Conservation (phyloP, 2,329 filamentous ascomycete genomes). For the Zymoseptoria ardabiliae region DNA sequence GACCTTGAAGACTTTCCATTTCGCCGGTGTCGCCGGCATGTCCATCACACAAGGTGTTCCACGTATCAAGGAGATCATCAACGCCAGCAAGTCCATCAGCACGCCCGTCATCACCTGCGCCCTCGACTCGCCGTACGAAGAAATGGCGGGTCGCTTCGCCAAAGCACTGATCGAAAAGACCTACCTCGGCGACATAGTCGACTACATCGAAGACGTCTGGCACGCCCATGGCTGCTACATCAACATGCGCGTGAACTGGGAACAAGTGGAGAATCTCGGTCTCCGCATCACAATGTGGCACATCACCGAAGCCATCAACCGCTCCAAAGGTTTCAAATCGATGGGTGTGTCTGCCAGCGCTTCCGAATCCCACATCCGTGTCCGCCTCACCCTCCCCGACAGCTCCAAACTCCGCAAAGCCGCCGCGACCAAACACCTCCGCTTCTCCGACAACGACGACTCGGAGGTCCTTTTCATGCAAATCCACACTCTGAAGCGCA, state of each 20-base stretch:
- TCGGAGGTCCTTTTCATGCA: slow-evolving; percentile 64
- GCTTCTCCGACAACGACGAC: slow-evolving; percentile 33
- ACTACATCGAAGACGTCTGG: slow-evolving; percentile 83
- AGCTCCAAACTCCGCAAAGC: slow-evolving; percentile 32
- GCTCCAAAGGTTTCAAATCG: slow-evolving; percentile 72
- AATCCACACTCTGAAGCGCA: slow-evolving; percentile 76
- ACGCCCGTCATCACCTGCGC: slow-evolving; percentile 90
- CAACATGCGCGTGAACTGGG: slow-evolving; percentile 71
- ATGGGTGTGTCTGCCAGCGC: slow-evolving; percentile 23
- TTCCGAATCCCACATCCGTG: slow-evolving; percentile 49
- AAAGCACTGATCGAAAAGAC: slow-evolving; percentile 95
- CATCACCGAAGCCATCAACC: slow-evolving; percentile 69
- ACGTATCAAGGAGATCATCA: slow-evolving; percentile 99
- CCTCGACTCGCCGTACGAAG: slow-evolving; percentile 65
- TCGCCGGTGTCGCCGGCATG: slow-evolving; percentile 98
- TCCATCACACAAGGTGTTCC: slow-evolving; percentile 98
- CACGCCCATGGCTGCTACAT: slow-evolving; percentile 68
- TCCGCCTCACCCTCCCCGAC: slow-evolving; percentile 54
- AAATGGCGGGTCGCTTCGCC: slow-evolving; percentile 78
- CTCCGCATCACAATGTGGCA: slow-evolving; percentile 68
- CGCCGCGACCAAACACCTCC: background rate
- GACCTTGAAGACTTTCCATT: slow-evolving; percentile 99
- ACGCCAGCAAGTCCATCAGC: slow-evolving; percentile 87
- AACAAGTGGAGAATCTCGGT: slow-evolving; percentile 71
- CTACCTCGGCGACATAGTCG: slow-evolving; percentile 72